Evolutionary conservation across 192 early-diverging fungal species (phyloP).

Genomic region (Umbelopsis sp.): DNA sequence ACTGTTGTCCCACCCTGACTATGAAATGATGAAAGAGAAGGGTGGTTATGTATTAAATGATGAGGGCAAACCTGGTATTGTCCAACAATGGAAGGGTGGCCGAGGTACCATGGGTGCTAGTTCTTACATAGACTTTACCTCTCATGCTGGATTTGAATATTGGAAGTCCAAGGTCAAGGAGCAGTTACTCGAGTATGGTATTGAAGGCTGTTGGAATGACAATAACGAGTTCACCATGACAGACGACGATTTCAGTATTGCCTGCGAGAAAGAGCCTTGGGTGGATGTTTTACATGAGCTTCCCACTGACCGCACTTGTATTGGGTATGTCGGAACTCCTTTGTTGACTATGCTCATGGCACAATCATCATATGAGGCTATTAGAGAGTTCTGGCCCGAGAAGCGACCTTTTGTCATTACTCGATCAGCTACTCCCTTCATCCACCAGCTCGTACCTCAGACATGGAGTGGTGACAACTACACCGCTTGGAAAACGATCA

Average conservation of each 20-base stretch:
- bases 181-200: slow-evolving; percentile 49
- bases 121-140: slow-evolving; percentile 63
- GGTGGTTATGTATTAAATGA: slow-evolving; percentile 50
- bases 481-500: slow-evolving; percentile 61
- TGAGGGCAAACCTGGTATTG: slow-evolving; percentile 33
- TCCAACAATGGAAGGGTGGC: slow-evolving; percentile 57
- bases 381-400: slow-evolving; percentile 35
- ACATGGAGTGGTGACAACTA: slow-evolving; percentile 66
- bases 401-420: slow-evolving; percentile 60
- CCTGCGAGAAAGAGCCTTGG: slow-evolving; percentile 41
- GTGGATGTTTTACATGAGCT: slow-evolving; percentile 20
- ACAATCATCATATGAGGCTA: slow-evolving; percentile 57
- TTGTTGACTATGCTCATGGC: slow-evolving; percentile 63
- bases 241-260: slow-evolving; percentile 44
- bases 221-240: slow-evolving; percentile 53
- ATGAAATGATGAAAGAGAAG: slow-evolving; percentile 34
- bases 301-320: slow-evolving; percentile 12
- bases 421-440: slow-evolving; percentile 47
- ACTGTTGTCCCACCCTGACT: slow-evolving; percentile 53
- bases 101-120: slow-evolving; percentile 44
- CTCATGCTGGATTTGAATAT: slow-evolving; percentile 43
- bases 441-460: slow-evolving; percentile 51
- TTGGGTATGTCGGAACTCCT: slow-evolving; percentile 46
- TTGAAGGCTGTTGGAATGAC: slow-evolving; percentile 62
- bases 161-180: slow-evolving; percentile 55